Evolutionary conservation across 345 rosid genomes (phyloP).

Genomic region (Erysimum cheiranthoides): DNA sequence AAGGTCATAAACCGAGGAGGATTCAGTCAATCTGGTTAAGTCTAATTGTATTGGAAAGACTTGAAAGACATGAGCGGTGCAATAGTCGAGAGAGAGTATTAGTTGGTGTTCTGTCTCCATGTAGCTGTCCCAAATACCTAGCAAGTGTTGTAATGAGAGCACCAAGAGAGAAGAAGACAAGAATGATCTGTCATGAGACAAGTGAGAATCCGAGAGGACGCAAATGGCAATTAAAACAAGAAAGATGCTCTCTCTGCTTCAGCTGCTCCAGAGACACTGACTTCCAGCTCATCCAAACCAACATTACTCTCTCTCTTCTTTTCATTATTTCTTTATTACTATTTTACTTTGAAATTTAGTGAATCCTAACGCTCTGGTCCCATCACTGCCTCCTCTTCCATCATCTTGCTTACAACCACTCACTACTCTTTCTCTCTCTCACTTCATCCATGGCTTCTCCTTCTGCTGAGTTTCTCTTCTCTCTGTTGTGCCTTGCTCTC

Average conservation of each 20-base stretch:
- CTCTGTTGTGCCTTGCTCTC: conserved; percentile 31
- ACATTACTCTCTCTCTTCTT: conserved; percentile 36
- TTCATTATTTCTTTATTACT: conserved; percentile 40
- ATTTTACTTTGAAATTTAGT: conserved; percentile 42
- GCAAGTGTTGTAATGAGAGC: conserved; percentile 37
- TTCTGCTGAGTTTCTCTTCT: conserved; percentile 30
- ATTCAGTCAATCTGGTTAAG: conserved; percentile 9
- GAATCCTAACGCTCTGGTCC: conserved; percentile 50
- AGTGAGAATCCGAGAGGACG: conserved; percentile 34
- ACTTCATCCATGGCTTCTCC: conserved; percentile 37
- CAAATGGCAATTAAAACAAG: conserved; percentile 40
- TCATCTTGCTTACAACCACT: conserved; percentile 40
- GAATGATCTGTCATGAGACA: conserved; percentile 41
- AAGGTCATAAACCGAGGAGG: not conserved
- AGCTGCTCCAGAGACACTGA: conserved; percentile 46
- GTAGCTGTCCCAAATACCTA: conserved; percentile 33
- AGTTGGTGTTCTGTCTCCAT: conserved; percentile 23
- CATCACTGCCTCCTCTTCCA: conserved; percentile 45
- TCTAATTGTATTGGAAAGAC: conserved; percentile 6
- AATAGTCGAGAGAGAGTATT: not conserved
- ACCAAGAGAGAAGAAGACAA: conserved; percentile 40
- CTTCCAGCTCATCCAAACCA: conserved; percentile 50
- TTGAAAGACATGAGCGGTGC: conserved; percentile 14
- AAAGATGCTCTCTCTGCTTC: conserved; percentile 42
- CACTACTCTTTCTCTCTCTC: conserved; percentile 31